Conservation (phyloP, 2,329 filamentous ascomycete species). For the Cytospora mali region DNA sequence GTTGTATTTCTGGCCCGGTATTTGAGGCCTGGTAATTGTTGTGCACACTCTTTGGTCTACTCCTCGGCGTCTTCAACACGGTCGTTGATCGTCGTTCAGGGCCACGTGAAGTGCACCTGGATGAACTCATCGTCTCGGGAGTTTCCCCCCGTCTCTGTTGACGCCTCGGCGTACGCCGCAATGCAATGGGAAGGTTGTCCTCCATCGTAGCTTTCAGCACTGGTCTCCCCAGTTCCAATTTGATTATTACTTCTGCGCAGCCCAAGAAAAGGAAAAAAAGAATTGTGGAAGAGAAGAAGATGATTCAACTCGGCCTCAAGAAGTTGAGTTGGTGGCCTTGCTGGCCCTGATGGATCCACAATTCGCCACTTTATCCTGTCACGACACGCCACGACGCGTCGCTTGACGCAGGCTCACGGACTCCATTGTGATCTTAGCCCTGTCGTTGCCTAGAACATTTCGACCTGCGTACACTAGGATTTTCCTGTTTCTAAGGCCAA, state of each 20-base stretch:
- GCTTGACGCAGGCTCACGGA: constrained; percentile 1
- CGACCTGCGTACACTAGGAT: not conserved
- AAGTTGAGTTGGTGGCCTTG: not conserved
- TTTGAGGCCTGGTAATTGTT: not conserved
- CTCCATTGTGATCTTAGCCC: not conserved
- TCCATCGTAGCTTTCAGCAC: not conserved
- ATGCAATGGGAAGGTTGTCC: constrained; percentile 10
- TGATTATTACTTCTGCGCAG: not conserved
- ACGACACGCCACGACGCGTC: not conserved
- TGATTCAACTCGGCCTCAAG: not conserved
- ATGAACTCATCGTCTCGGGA: not conserved
- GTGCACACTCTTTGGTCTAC: not conserved
- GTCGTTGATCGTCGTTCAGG: not conserved
- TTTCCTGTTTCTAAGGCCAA: not conserved
- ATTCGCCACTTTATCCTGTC: constrained; percentile 3
- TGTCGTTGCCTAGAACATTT: not conserved
- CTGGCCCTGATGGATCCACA: not conserved
- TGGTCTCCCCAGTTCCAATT: too few relatives aligned
- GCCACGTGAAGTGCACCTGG: not conserved
- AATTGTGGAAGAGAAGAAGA: not conserved
- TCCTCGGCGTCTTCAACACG: not conserved
- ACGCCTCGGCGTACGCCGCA: constrained; percentile 20
- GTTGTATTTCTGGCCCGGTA: not conserved
- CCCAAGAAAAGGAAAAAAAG: not conserved
- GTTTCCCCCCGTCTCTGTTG: not conserved